Conservation (phyloP, 106 monocot genomes). For the Posidonia australis region DNA sequence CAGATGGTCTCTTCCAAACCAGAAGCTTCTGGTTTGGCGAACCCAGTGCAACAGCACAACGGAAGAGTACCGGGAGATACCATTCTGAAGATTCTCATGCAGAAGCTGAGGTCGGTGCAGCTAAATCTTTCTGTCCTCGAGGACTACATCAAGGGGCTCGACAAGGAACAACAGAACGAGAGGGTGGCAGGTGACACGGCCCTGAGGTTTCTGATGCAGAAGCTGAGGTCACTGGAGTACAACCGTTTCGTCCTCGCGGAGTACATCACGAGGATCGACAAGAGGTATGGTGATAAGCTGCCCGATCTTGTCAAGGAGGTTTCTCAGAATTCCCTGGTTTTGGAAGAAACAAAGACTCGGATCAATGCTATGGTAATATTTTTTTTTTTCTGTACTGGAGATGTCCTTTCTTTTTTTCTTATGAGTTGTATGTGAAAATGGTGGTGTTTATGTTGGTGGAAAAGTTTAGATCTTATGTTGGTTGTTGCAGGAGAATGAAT, state of each 20-base stretch:
- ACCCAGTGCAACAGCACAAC: constrained; percentile 20
- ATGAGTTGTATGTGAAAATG: no score
- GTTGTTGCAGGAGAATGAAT: constrained; percentile 29
- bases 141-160: no score
- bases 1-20: constrained; percentile 1
- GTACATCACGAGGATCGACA: constrained; percentile 23
- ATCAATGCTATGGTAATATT: constrained; percentile 18
- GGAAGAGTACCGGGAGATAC: constrained; percentile 84
- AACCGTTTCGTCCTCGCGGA: constrained; percentile 32
- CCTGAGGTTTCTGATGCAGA: constrained; percentile 51
- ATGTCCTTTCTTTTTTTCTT: no score
- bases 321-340: constrained; percentile 12
- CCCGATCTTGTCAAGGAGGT: constrained; percentile 27
- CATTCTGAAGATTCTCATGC: constrained; percentile 80
- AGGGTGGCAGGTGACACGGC: constrained; percentile 32
- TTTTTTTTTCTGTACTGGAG: not conserved
- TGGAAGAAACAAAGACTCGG: constrained; percentile 21
- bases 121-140: constrained; percentile 74
- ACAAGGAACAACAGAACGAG: no score
- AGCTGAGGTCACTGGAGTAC: constrained; percentile 37
- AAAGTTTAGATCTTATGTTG: not conserved
- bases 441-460: not conserved
- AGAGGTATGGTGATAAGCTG: constrained; percentile 21
- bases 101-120: constrained; percentile 76
- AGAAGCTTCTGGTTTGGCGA: no score